Conservation (phyloP, 2,329 filamentous ascomycete species). For the Neurospora crassa region DNA sequence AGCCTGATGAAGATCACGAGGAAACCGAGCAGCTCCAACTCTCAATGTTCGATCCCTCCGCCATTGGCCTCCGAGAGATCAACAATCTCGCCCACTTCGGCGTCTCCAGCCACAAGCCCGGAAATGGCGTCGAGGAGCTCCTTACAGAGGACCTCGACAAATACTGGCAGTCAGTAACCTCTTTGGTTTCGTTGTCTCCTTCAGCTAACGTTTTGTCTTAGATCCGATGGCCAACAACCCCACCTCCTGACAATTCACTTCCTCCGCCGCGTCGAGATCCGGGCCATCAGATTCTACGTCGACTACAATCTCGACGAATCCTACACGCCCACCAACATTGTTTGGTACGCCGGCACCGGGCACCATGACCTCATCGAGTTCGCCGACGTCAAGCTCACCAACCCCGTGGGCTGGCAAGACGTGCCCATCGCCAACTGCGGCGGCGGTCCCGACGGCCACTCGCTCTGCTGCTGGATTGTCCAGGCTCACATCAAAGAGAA, state of each 20-base stretch:
- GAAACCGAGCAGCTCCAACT: constrained; percentile 12
- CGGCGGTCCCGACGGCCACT: constrained; percentile 56
- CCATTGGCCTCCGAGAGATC: constrained; percentile 65
- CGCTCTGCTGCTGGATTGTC: constrained; percentile 78
- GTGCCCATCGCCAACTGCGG: constrained; percentile 52
- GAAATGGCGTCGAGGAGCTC: constrained; percentile 68
- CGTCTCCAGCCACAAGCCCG: constrained; percentile 72
- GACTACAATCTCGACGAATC: constrained; percentile 92
- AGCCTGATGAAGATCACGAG: constrained; percentile 12
- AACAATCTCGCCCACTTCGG: constrained; percentile 77
- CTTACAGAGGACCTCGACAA: constrained; percentile 61
- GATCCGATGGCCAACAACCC: constrained; percentile 75
- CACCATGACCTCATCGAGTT: constrained; percentile 89
- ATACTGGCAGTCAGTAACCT: constrained; percentile 60
- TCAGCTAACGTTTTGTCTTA: constrained; percentile 19
- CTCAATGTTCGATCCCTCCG: constrained; percentile 40
- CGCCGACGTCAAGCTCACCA: constrained; percentile 65
- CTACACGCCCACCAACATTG: constrained; percentile 90
- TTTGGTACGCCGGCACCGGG: constrained; percentile 80
- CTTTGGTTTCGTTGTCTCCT: too few species aligned
- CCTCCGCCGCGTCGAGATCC: constrained; percentile 71
- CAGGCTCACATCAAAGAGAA: constrained; percentile 91
- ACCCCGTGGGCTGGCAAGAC: constrained; percentile 84
- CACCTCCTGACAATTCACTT: constrained; percentile 75
- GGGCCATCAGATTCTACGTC: constrained; percentile 71